Evolutionary conservation across 148 eudicot species (phyloP).

Genomic region (Fagopyrum tataricum): DNA sequence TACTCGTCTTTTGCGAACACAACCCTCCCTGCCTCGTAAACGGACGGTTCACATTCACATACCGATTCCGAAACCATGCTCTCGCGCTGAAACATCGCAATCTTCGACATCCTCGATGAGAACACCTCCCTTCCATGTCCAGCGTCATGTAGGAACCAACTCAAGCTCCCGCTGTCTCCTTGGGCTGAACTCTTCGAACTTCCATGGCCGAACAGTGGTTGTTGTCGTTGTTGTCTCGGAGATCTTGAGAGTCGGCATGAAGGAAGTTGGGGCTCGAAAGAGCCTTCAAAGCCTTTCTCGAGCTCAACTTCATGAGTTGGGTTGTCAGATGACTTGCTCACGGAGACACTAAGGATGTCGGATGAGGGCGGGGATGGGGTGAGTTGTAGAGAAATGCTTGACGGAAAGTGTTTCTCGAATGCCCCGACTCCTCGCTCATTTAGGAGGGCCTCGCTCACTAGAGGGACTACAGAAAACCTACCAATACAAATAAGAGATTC

Average conservation of each 20-base stretch:
- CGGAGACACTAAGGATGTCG: slow-evolving; percentile 56
- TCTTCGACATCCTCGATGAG: slow-evolving; percentile 59
- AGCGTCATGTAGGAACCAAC: slow-evolving; percentile 76
- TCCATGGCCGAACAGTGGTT: slow-evolving; percentile 68
- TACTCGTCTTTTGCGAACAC: slow-evolving; percentile 77
- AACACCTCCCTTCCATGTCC: slow-evolving; percentile 67
- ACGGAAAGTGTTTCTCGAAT: slow-evolving; percentile 88
- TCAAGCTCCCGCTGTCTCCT: slow-evolving; percentile 54
- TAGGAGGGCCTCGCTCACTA: slow-evolving; percentile 49
- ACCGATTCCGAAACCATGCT: slow-evolving; percentile 82
- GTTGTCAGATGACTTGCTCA: slow-evolving; percentile 74
- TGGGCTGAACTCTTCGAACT: slow-evolving; percentile 78
- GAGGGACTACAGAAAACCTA: slow-evolving; percentile 66
- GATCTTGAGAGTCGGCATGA: slow-evolving; percentile 36
- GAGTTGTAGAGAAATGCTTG: slow-evolving; percentile 61
- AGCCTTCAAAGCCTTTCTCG: slow-evolving; percentile 52
- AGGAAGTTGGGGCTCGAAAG: slow-evolving; percentile 46
- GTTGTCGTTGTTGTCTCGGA: slow-evolving; percentile 38
- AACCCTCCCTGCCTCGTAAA: slow-evolving; percentile 81
- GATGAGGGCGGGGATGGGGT: slow-evolving; percentile 49
- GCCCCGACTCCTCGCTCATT: slow-evolving; percentile 67
- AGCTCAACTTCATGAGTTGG: slow-evolving; percentile 45
- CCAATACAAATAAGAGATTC: too few species aligned
- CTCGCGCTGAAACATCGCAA: slow-evolving; percentile 35
- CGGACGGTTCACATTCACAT: slow-evolving; percentile 54